These are phyloP conservation scores for Acanthamoeba royreba DNA, from an alignment of 208 protist genomes.

Conservation along the genomic window DNA sequence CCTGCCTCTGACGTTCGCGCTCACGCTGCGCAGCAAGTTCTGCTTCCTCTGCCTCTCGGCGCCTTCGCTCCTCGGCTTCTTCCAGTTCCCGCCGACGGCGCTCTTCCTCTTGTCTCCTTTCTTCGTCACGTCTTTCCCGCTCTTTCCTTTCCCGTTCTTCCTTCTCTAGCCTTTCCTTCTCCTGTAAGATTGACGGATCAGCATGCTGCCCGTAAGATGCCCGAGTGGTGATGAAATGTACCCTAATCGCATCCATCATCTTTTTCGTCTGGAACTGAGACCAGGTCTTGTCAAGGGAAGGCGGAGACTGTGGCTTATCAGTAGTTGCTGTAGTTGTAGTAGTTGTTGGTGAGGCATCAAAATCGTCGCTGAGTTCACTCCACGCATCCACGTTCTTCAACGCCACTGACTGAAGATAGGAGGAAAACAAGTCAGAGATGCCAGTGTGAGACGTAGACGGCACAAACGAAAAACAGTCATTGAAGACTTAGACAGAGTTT, in stretches of 20 bases:
- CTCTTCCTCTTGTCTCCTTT: neutral
- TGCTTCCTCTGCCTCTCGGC: neutral
- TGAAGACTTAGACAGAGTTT: too few species aligned
- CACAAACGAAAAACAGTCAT: neutral
- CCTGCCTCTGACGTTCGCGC: neutral
- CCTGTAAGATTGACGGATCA: neutral
- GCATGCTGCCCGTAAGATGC: too few species aligned
- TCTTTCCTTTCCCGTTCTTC: neutral
- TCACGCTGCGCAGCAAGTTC: neutral
- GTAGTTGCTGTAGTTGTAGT: neutral
- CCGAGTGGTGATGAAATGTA: neutral
- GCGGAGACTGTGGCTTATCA: neutral
- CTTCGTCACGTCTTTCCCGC: neutral
- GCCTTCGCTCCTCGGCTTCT: neutral
- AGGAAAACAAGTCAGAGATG: neutral
- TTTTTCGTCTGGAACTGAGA: neutral
- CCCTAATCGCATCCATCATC: neutral
- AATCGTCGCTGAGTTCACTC: neutral
- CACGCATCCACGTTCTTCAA: neutral
- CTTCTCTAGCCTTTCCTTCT: neutral
- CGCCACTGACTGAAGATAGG: neutral
- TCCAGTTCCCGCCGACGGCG: neutral
- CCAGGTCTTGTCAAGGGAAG: constrained; percentile 3
- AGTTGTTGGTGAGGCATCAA: neutral
- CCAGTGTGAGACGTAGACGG: neutral